A percentile compares a stretch with the other conserved stretches of the same genome.
These are phyloP conservation scores for Echeveria elegans DNA, from an alignment of 164 flowering plant genomes.

Conservation along the genomic window DNA sequence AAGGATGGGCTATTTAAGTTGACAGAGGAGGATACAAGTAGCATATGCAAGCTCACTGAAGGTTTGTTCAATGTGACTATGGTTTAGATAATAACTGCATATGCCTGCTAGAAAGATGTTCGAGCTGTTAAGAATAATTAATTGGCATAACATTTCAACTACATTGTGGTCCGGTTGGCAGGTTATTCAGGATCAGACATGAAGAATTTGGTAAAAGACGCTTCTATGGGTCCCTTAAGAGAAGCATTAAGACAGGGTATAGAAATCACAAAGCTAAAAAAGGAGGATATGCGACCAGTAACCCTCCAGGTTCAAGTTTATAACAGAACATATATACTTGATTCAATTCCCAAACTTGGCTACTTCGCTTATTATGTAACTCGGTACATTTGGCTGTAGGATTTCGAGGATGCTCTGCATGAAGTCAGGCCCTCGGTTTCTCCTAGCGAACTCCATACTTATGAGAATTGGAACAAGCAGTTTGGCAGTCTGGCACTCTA, in stretches of 20 bases:
- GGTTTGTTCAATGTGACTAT: conserved; percentile 25
- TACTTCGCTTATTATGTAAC: background rate
- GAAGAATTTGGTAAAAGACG: conserved; percentile 97
- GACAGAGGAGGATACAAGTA: conserved; percentile 56
- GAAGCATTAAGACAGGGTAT: conserved; percentile 80
- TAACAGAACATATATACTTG: background rate
- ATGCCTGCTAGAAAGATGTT: background rate
- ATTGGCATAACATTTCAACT: background rate
- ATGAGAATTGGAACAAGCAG: conserved; percentile 92
- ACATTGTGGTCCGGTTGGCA: conserved; percentile 15
- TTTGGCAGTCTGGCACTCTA: conserved; percentile 77
- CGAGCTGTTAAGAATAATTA: background rate
- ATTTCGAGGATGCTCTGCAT: conserved; percentile 68
- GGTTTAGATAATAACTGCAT: background rate
- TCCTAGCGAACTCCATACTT: conserved; percentile 58
- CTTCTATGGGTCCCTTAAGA: conserved; percentile 95
- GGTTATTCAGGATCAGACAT: conserved; percentile 99
- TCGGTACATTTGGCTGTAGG: conserved; percentile 29
- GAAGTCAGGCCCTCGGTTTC: conserved; percentile 98
- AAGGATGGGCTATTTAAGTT: conserved; percentile 87
- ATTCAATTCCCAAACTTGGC: background rate
- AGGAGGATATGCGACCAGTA: conserved; percentile 85
- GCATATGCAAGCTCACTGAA: conserved; percentile 80
- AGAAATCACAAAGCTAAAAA: conserved; percentile 67
- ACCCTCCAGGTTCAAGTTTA: conserved; percentile 49